Base-by-base conservation (phyloP, 129 eudicot species). In the Escallonia herrerae region DNA sequence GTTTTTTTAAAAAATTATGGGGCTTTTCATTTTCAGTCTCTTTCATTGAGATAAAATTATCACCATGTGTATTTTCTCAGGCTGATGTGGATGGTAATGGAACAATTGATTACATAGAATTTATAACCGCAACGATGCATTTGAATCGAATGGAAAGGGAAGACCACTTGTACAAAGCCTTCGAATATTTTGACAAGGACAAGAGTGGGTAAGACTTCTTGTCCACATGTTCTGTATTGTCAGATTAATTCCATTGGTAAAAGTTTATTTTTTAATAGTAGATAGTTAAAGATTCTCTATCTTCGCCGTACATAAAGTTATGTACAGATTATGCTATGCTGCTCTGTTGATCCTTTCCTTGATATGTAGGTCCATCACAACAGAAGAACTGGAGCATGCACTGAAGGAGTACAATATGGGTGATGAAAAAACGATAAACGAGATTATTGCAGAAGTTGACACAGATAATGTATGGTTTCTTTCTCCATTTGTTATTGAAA, bases 61-160 rank as follows among this genome's bases (percentile, higher is more conserved):
- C 40, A 38, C 6, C 22, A 3, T 63, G 45, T 13, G 72, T 54
- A 14, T 50, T 43, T 60, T 76, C 43, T 47, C 76, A 91, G 98
- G 96, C 98, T 68, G 98, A 91, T 64, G 96, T 91, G 58, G 98
- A 93, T 76, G 98, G 98, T 63, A 93, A 83, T 76, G 98, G 98
- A 60, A 85, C 96, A 13, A 93, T 93, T 50, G 98, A 93, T 63
- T 93, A 93, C 70, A 85, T 88, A 43, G 98, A 93, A 61, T 93
- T 93, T 69, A 93, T 93, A 58, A 83, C 96, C 49, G 96, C 98
- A 50, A 93, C 98, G 15, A 93, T 93, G 98, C 98, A 93, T 74
- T 79, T 88, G 85, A 87, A 93, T 76, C 84, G 98, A 8, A 72
- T 88, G 84, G 98, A 93, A 68, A 81, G 87, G 68, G 98, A 88